phyloP scores from a whole-genome alignment of 2,329 filamentous ascomycete genomes.

The Ascochyta clinopodiicola region DNA sequence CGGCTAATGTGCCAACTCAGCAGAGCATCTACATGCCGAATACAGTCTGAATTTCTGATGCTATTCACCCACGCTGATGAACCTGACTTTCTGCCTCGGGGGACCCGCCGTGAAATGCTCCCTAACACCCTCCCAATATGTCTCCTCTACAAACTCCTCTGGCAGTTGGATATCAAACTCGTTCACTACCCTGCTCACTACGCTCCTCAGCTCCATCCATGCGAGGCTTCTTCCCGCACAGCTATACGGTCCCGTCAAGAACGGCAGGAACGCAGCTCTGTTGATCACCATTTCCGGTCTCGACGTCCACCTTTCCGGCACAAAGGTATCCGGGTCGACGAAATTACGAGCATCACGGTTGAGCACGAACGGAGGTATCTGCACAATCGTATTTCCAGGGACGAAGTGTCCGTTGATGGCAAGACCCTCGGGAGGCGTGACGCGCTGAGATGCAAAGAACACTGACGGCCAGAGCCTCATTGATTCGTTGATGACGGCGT shows the following conservation, averaged over 20 bases:
- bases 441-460: slow-evolving; percentile 34
- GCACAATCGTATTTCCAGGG: slow-evolving; percentile 37
- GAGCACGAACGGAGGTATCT: slow-evolving; percentile 27
- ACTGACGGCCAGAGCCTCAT: slow-evolving; percentile 40
- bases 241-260: slow-evolving; percentile 69
- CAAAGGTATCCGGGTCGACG: slow-evolving; percentile 28
- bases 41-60: too few relatives aligned
- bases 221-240: slow-evolving; percentile 73
- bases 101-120: slow-evolving; percentile 36
- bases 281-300: slow-evolving; percentile 26
- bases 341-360: slow-evolving; percentile 32
- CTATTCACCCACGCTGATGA: slow-evolving; percentile 9
- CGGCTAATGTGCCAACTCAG: too few relatives aligned
- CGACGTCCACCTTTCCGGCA: slow-evolving; percentile 35
- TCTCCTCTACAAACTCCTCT: slow-evolving; percentile 21
- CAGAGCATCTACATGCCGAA: too few relatives aligned
- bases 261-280: slow-evolving; percentile 70
- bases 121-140: slow-evolving; percentile 28
- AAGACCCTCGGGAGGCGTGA: slow-evolving; percentile 39
- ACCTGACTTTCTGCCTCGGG: slow-evolving; percentile 23
- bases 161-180: slow-evolving; percentile 59
- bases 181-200: slow-evolving; percentile 64
- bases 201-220: slow-evolving; percentile 68
- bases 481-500: slow-evolving; percentile 35
- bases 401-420: slow-evolving; percentile 29